These are phyloP conservation scores for Nannizziopsis arthrosporioides DNA, from an alignment of 2,329 filamentous ascomycete species.

Conservation along the genomic window DNA sequence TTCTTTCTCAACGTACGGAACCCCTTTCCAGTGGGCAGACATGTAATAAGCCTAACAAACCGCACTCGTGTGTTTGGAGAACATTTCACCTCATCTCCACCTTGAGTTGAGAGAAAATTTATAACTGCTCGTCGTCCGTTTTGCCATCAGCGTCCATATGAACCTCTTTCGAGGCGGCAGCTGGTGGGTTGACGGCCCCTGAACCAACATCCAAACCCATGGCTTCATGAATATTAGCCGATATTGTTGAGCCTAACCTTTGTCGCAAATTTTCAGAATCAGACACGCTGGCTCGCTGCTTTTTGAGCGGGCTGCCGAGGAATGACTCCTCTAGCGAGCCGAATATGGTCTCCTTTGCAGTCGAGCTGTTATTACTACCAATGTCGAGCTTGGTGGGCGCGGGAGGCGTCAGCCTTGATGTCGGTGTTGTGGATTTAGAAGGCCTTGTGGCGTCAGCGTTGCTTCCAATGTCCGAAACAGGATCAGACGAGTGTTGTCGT, in stretches of 20 bases:
- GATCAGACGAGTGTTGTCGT: conserved; percentile 53
- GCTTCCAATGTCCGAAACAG: conserved; percentile 30
- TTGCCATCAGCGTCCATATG: conserved; percentile 8
- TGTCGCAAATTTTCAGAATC: conserved; percentile 32
- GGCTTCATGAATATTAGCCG: conserved; percentile 29
- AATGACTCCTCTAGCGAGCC: conserved; percentile 25
- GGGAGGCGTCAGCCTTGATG: conserved; percentile 29
- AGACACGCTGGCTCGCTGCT: conserved; percentile 37
- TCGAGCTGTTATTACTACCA: conserved; percentile 20
- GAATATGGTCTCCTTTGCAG: conserved; percentile 13
- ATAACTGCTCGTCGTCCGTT: conserved; percentile 12
- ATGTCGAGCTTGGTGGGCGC: conserved; percentile 23
- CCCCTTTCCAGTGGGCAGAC: not conserved
- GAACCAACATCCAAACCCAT: conserved; percentile 17
- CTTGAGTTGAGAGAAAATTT: not conserved
- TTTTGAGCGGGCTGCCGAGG: conserved; percentile 38
- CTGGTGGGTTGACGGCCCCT: not conserved
- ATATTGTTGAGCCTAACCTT: conserved; percentile 31
- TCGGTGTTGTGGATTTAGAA: conserved; percentile 32
- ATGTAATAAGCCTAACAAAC: not conserved
- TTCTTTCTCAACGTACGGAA: too few relatives aligned
- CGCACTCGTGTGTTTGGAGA: not conserved
- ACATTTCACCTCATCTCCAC: not conserved
- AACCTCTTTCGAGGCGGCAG: conserved; percentile 3
- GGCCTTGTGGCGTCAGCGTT: conserved; percentile 28